Evolutionary conservation across 2,329 filamentous ascomycete genomes (phyloP).

Genomic region (Leptographium flavum): DNA sequence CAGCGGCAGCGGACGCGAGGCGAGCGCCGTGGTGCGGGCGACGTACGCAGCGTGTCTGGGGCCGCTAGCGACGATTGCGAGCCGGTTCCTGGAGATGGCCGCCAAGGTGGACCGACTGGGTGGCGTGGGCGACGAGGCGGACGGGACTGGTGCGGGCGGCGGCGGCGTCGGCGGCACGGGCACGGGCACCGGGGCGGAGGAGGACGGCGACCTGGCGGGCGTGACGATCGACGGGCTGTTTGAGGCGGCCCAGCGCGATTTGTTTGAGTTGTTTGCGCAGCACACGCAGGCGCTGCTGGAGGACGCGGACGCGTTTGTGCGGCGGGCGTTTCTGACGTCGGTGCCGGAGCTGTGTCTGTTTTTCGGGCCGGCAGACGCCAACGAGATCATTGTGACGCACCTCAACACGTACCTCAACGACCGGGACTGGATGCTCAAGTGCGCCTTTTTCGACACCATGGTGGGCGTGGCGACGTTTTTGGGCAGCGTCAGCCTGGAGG

Average conservation of each 20-base stretch:
- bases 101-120: slow-evolving; percentile 15
- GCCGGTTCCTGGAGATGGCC: slow-evolving; percentile 62
- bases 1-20: slow-evolving; percentile 2
- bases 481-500: slow-evolving; percentile 77
- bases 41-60: slow-evolving; percentile 90
- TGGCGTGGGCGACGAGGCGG: slow-evolving; percentile 3
- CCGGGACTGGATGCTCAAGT: slow-evolving; percentile 90
- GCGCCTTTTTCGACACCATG: slow-evolving; percentile 89
- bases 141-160: neutral
- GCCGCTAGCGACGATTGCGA: slow-evolving; percentile 72
- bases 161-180: slow-evolving; percentile 24
- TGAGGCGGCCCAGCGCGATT: slow-evolving; percentile 70
- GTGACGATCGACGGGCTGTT: slow-evolving; percentile 60
- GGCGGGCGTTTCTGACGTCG: slow-evolving; percentile 79
- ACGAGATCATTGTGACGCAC: slow-evolving; percentile 92
- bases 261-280: slow-evolving; percentile 70
- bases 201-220: neutral
- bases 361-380: slow-evolving; percentile 81
- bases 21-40: slow-evolving; percentile 54
- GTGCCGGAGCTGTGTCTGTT: slow-evolving; percentile 89
- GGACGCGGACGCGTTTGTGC: slow-evolving; percentile 71
- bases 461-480: slow-evolving; percentile 86
- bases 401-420: slow-evolving; percentile 96
- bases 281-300: slow-evolving; percentile 86
- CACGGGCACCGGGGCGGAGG: neutral